Evolutionary conservation across 345 rosid species (phyloP), one percentile per base, ranked within the genome.

Genomic region (Chamaenerion angustifolium): DNA sequence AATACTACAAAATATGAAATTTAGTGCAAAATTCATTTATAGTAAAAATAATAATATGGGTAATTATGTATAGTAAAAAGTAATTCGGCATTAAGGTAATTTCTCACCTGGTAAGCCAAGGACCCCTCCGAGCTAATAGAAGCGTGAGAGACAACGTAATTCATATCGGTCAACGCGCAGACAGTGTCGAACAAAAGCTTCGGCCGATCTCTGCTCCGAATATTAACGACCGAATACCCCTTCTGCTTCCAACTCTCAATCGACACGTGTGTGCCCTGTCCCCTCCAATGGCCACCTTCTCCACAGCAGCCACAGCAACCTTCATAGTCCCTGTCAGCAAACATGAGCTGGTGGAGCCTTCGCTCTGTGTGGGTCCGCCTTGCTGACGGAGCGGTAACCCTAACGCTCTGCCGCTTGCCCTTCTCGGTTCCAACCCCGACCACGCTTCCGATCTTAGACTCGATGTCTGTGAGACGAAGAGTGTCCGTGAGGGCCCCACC

Each of bases 311-410:
- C 74, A 1, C 42, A 64, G 52, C 96, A 86, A 16, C 46, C 78
- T 64, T 76, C 76, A 25, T 74, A 76, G 60, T 87, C 98, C 60
- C 64, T 43, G 49, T 77, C 74, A 0, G 71, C 74, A 18, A 66
- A 75, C 95, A 92, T 73, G 51, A 92, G 55, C 64, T 87, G 96
- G 62, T 87, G 98, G 44, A 92, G 95, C 54, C 96, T 68, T 47
- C 96, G 60, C 66, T 87, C 96, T 0, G 93, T 74, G 67, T 87
- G 98, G 3, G 73, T 78, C 66, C 65, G 69, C 2, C 88, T 79
- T 0, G 68, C 56, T 5, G 72, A 58, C 0, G 80, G 86, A 2
- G 70, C 66, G 0, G 67, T 72, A 57, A 81, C 52, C 46, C 82
- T 66, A 16, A 81, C 86, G 44, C 79, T 80, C 58, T 59, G 66